Conservation (phyloP, 2,329 filamentous ascomycete species). For the Clonostachys rhizophaga region DNA sequence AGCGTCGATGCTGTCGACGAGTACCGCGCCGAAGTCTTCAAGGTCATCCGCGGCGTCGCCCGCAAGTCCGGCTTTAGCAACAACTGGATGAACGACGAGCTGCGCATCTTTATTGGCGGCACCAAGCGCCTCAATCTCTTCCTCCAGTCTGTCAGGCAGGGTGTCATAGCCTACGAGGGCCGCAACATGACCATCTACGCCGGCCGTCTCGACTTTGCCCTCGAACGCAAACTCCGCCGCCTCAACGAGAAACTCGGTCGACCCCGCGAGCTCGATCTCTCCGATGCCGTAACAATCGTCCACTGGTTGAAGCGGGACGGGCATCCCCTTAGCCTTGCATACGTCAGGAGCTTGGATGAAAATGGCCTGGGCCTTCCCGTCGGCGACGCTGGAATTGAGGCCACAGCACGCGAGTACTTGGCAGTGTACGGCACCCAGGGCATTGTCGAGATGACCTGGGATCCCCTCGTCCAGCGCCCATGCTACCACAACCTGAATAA, state of each 20-base stretch:
- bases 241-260: slow-evolving; percentile 2
- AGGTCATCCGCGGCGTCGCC: slow-evolving; percentile 6
- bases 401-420: neutral
- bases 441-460: slow-evolving; percentile 1
- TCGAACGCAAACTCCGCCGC: slow-evolving; percentile 12
- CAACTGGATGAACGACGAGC: slow-evolving; percentile 13
- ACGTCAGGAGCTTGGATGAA: slow-evolving; percentile 1
- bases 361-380: slow-evolving; percentile 3
- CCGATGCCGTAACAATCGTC: slow-evolving; percentile 5
- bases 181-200: slow-evolving; percentile 10
- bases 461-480: neutral
- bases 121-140: slow-evolving; percentile 9
- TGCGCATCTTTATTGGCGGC: slow-evolving; percentile 7
- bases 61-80: neutral
- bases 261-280: slow-evolving; percentile 1
- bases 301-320: slow-evolving; percentile 1
- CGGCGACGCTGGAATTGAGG: neutral
- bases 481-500: neutral
- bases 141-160: slow-evolving; percentile 9
- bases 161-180: slow-evolving; percentile 8
- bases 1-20: slow-evolving; percentile 11
- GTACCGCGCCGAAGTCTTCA: slow-evolving; percentile 9
- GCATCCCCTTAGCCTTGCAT: slow-evolving; percentile 1
- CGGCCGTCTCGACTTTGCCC: slow-evolving; percentile 9
- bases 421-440: slow-evolving; percentile 1